Base-by-base conservation (phyloP, 768 basidiomycete species). In the Rossbeevera mucosa region DNA sequence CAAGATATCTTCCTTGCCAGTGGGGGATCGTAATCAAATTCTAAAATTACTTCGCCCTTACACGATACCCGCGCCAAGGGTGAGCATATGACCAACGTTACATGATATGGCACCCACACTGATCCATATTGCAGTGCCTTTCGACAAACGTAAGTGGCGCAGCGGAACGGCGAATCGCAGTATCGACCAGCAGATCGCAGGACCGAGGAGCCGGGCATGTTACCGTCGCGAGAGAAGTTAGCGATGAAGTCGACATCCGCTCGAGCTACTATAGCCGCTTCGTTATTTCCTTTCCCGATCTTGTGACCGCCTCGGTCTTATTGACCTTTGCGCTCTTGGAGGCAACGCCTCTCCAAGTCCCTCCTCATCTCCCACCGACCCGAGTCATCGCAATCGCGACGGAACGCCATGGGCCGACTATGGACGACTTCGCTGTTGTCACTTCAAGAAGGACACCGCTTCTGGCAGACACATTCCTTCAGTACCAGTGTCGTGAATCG, bases 311-410 rank as follows among this genome's bases (percentile, higher is more conserved):
- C 16, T 76, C 81, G 24, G 76, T 82, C 48, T 76, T 79, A 47
- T 58, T 85, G 53, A 76, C 73, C 9, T 82, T 79, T 56, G 80
- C 76, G 2, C 59, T 83, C 48, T 72, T 77, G 24, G 80, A 83
- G 61, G 69, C 70, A 4, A 67, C 64, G 11, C 67, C 73, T 2
- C 59, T 80, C 20, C 68, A 68, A 48, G 61, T 77, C 13, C 81
- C 82, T 5, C 68, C 69, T 7, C 80, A 83, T 54, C 69, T 85
- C 22, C 81, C 78, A 1, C 65, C 71, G 42, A 80, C 73, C 31
- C 74, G 79, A 31, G 73, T 71, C 13, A 68, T 72, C 18, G 79
- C 81, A 18, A 60, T 68, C 18, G 72, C 75, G 11, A 72, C 64
- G 49, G 73, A 74, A 28, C 73, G 74, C 20, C 61, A 71, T 33